A percentile compares a stretch with the other conserved stretches of the same genome.
Conservation (phyloP, 1,139 yeast genomes). For the Taiozyma sp. region DNA sequence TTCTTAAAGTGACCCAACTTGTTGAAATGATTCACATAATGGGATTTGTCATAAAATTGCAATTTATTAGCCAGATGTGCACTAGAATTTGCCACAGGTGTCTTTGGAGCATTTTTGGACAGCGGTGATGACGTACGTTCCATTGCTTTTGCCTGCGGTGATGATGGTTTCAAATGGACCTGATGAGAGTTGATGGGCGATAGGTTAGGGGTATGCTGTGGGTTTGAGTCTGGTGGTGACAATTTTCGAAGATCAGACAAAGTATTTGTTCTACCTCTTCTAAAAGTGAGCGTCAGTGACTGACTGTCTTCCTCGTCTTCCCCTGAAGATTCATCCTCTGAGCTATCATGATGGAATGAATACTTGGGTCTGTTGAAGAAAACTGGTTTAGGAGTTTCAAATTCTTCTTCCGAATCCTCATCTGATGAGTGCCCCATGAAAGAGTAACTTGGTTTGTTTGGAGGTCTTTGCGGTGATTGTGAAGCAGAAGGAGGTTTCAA, state of each 20-base stretch:
- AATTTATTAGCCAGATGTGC: conserved; percentile 21
- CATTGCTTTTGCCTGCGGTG: conserved; percentile 2
- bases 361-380: not conserved
- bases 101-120: conserved; percentile 26
- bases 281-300: conserved; percentile 5
- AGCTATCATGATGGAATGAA: not conserved
- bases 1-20: conserved; percentile 37
- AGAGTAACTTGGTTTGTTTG: conserved; percentile 19
- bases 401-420: conserved; percentile 1
- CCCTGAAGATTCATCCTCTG: conserved; percentile 20
- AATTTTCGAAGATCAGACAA: conserved; percentile 4
- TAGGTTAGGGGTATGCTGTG: not conserved
- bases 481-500: not conserved
- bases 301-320: conserved; percentile 22
- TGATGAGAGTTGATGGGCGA: conserved; percentile 1
- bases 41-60: not conserved
- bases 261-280: conserved; percentile 11
- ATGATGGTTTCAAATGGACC: not conserved
- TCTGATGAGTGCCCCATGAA: conserved; percentile 19
- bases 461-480: not conserved
- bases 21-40: conserved; percentile 41
- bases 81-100: conserved; percentile 24
- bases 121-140: conserved; percentile 27
- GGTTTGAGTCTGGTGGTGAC: conserved; percentile 5
- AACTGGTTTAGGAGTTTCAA: not conserved